These are phyloP conservation scores for Aspergillus bombycis DNA, from an alignment of 2,329 filamentous ascomycete genomes.

Conservation along the genomic window DNA sequence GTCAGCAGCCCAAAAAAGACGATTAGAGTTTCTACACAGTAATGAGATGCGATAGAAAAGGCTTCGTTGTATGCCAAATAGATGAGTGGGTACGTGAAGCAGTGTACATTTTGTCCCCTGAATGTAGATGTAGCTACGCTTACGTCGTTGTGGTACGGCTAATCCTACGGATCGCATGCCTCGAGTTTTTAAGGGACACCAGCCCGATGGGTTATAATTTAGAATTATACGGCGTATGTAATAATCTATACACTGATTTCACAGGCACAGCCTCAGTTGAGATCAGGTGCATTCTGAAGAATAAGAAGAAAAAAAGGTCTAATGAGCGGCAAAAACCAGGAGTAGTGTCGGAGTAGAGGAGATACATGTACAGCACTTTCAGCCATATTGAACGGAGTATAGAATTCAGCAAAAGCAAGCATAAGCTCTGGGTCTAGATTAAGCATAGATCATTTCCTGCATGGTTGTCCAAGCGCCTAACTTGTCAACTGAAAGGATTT, in stretches of 20 bases:
- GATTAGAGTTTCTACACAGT: too few species aligned
- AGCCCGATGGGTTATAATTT: not conserved
- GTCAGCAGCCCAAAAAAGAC: not conserved
- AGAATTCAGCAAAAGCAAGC: not conserved
- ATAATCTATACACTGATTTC: not conserved
- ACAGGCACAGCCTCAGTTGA: not conserved
- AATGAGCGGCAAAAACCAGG: not conserved
- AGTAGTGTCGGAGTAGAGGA: not conserved
- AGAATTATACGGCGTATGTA: not conserved
- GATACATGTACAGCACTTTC: not conserved
- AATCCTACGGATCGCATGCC: not conserved
- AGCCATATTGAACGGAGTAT: not conserved
- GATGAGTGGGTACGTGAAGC: not conserved
- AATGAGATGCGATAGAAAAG: too few species aligned
- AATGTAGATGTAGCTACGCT: not conserved
- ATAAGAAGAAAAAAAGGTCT: not conserved
- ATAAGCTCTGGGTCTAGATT: not conserved
- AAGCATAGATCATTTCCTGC: slow-evolving; percentile 1
- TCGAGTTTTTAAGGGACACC: not conserved
- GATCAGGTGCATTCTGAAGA: not conserved
- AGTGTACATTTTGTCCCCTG: not conserved
- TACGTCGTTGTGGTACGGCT: not conserved
- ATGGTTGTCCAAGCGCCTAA: slow-evolving; percentile 5
- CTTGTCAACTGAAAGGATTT: not conserved
- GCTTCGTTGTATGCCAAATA: too few species aligned